phyloP scores from a whole-genome alignment of 2,329 filamentous ascomycete species.

The Sporothrix variecibatus region DNA sequence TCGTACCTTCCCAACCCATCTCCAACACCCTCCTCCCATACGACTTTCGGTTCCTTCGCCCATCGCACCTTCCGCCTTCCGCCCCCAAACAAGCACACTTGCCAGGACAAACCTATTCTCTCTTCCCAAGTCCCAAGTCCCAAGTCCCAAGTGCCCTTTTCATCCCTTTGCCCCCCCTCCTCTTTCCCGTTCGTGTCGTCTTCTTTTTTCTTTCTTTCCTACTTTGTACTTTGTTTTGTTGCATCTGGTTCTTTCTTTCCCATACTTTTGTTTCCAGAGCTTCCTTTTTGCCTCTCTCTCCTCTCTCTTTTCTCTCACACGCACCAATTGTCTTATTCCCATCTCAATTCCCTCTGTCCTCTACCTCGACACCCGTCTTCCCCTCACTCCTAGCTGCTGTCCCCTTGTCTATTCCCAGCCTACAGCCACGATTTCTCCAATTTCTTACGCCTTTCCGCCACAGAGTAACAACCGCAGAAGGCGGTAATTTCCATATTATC shows the following conservation, averaged over 20 bases:
- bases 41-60: slow-evolving; percentile 5
- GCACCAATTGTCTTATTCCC: slow-evolving; percentile 9
- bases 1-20: slow-evolving; percentile 23
- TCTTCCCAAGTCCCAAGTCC: neutral
- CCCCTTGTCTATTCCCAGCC: slow-evolving; percentile 19
- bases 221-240: neutral
- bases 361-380: neutral
- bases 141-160: slow-evolving; percentile 6
- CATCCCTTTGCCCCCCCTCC: slow-evolving; percentile 12
- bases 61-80: slow-evolving; percentile 12
- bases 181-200: neutral
- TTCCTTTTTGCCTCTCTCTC: neutral
- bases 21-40: slow-evolving; percentile 4
- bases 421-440: slow-evolving; percentile 9
- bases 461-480: neutral
- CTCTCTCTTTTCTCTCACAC: neutral
- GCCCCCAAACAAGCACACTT: neutral
- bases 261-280: neutral
- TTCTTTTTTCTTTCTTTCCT: neutral
- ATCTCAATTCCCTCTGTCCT: neutral
- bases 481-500: slow-evolving; percentile 16
- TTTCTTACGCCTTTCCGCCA: slow-evolving; percentile 15
- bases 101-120: neutral
- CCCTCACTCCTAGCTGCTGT: slow-evolving; percentile 2
- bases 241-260: slow-evolving; percentile 7